Evolutionary conservation across 495 filamentous ascomycete genomes (phyloP).

Genomic region (Penicillium silybi): DNA sequence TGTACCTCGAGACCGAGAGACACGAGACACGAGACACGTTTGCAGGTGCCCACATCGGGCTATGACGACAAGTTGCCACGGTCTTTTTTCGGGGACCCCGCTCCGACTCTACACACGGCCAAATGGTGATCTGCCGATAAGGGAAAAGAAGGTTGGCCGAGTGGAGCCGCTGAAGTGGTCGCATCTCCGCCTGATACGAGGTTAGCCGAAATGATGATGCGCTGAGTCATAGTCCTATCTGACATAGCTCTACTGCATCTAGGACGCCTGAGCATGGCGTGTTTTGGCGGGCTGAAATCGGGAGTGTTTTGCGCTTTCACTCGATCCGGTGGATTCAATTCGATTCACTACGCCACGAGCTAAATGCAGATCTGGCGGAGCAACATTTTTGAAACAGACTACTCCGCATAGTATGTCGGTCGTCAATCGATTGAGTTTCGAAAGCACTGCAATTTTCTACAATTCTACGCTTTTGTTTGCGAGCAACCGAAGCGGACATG

Average conservation of each 20-base stretch:
- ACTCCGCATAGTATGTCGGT: background rate
- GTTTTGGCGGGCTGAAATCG: too few relatives aligned
- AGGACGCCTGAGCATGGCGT: too few relatives aligned
- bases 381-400: too few relatives aligned
- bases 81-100: background rate
- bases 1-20: background rate
- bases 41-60: background rate
- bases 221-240: background rate
- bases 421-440: background rate
- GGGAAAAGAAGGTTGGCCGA: background rate
- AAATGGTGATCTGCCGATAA: slow-evolving; percentile 6
- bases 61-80: background rate
- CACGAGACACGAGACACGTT: too few relatives aligned
- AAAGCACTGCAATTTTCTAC: background rate
- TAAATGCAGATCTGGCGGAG: too few relatives aligned
- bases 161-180: slow-evolving; percentile 5
- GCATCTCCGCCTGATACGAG: slow-evolving; percentile 2
- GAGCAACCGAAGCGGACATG: background rate
- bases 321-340: too few relatives aligned
- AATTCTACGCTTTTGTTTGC: slow-evolving; percentile 6
- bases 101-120: background rate
- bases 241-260: too few relatives aligned
- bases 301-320: too few relatives aligned
- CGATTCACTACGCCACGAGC: too few relatives aligned
- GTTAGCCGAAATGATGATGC: background rate